Evolutionary conservation across 1,139 yeast genomes (phyloP).

Genomic region (Blastobotrys apis): DNA sequence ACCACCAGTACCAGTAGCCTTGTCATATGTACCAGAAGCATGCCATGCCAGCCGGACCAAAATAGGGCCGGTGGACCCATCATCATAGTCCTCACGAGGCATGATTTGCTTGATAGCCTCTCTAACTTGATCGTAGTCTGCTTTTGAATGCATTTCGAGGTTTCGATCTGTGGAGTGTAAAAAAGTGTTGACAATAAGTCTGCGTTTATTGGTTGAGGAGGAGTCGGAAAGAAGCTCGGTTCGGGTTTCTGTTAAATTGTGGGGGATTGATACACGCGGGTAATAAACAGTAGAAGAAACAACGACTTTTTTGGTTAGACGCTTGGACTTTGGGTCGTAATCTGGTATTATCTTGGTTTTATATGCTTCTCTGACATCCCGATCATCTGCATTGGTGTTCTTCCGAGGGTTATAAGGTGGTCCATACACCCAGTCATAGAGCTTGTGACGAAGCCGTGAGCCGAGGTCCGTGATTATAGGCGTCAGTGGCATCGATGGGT

Average conservation of each 20-base stretch:
- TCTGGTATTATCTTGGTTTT: conserved; percentile 3
- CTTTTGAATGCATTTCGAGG: conserved; percentile 1
- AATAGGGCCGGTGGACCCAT: conserved; percentile 64
- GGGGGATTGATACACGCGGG: conserved; percentile 10
- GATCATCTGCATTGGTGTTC: background rate
- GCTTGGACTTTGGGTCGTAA: background rate
- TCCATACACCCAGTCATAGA: background rate
- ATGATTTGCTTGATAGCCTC: conserved; percentile 74
- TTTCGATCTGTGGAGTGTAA: background rate
- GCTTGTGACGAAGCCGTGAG: background rate
- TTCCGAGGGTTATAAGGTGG: background rate
- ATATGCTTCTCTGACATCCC: background rate
- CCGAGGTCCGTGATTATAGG: background rate
- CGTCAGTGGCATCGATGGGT: background rate
- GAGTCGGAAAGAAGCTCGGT: conserved; percentile 5
- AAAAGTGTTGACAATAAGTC: conserved; percentile 7
- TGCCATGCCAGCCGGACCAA: conserved; percentile 68
- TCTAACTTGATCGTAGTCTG: conserved; percentile 67
- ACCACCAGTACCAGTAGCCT: conserved; percentile 54
- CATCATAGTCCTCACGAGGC: conserved; percentile 67
- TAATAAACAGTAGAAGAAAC: conserved; percentile 4
- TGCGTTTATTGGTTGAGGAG: background rate
- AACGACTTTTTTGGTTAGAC: conserved; percentile 2
- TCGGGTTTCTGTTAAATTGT: conserved; percentile 4
- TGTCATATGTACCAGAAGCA: conserved; percentile 62